phyloP scores from a whole-genome alignment of 345 rosid genomes.

The Erucastrum elatum region DNA sequence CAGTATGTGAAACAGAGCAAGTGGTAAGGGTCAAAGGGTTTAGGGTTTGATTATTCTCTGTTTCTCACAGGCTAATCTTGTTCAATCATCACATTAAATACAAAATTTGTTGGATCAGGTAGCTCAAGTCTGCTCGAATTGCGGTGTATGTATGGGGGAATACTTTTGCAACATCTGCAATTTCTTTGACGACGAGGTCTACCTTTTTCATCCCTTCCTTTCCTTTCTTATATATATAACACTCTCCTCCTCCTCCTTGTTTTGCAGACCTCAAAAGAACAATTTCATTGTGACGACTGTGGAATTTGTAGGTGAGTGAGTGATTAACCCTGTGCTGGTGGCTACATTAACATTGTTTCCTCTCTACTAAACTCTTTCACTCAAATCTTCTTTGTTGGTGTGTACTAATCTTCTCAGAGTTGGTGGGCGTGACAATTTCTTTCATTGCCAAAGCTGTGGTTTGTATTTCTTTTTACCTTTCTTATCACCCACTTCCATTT shows the following conservation, averaged over 20 bases:
- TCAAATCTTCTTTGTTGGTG: not conserved
- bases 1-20: slow-evolving; percentile 68
- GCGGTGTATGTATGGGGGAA: slow-evolving; percentile 75
- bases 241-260: not conserved
- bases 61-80: too few relatives aligned
- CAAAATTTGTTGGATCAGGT: slow-evolving; percentile 36
- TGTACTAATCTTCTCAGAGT: slow-evolving; percentile 46
- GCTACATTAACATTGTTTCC: not conserved
- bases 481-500: slow-evolving; percentile 23
- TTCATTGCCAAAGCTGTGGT: slow-evolving; percentile 74
- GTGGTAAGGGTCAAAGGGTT: slow-evolving; percentile 34
- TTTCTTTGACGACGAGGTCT: slow-evolving; percentile 78
- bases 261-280: slow-evolving; percentile 53
- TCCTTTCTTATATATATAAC: not conserved
- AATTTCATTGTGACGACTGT: slow-evolving; percentile 75
- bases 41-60: too few relatives aligned
- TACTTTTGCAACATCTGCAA: slow-evolving; percentile 70
- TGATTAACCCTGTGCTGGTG: too few relatives aligned
- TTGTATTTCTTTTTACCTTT: slow-evolving; percentile 24
- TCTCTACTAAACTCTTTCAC: not conserved
- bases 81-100: not conserved
- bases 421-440: slow-evolving; percentile 75
- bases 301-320: slow-evolving; percentile 68
- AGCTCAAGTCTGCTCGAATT: slow-evolving; percentile 56
- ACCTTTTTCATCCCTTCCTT: not conserved